Base-by-base conservation (phyloP, 495 filamentous ascomycete genomes). In the Patellaria atrata region DNA sequence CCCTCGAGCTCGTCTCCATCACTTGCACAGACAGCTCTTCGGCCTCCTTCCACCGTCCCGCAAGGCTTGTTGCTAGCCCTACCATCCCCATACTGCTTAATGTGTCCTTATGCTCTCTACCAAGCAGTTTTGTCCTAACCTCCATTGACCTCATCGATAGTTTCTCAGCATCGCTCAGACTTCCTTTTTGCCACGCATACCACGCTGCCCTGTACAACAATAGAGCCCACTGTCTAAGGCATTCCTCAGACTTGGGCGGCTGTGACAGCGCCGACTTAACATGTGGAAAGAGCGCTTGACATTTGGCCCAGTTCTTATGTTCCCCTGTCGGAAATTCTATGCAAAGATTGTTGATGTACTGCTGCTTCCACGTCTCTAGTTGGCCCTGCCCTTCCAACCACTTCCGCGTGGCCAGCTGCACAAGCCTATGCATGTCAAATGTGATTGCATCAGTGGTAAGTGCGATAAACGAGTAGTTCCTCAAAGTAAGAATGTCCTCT, bases 381-480 rank as follows among this genome's bases (percentile, higher is more conserved):
- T 63, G 21, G 14, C 39, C 44, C 4, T 59, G 21, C 0, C 40
- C 37, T 31, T 59, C 37, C 7, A 70, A 46, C 65, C 64, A 70
- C 15, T 46, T 51, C 35, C 52, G 44, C 13, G 47, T 64, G 2
- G 57, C 52, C 16, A 66, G 35, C 44, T 69, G 59, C 12, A 70
- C 63, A 0, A 71, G 52, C 30, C 35, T 23, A 48, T 70, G 58
- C 55, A 69, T 71, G 38, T 60, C 51, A 36, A 64, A 68, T 0
- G 28, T 49, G 15, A 19, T 19, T 13, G 15, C 20, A 20, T 44
- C 41, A 8, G 30, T 20, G 13, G 9, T 43, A 6, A 44, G 30
- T 12, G 45, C 45, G 17, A 50, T 32, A 21, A 50, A 34, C 5
- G 33, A 50, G 27, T 21, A 50, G 19, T 35, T 27, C 27, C 14